Base-by-base conservation (phyloP, 2,329 filamentous ascomycete species). In the Pseudocercospora vitis region DNA sequence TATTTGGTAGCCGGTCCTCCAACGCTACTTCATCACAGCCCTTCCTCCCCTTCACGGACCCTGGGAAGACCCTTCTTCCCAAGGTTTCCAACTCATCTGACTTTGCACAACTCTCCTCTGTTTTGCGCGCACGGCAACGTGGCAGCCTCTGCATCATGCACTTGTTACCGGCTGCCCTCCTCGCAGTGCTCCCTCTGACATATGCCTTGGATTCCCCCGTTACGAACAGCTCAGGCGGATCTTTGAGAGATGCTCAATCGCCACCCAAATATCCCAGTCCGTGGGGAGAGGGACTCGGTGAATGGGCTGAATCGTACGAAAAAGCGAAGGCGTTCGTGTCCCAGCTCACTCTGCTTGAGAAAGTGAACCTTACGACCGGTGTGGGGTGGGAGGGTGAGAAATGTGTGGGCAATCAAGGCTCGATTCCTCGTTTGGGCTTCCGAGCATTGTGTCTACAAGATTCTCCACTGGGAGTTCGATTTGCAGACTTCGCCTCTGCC, bases 311-410 rank as follows among this genome's bases (percentile, higher is more conserved):
- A 5, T 89, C 90, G 32, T 91, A 95, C 63, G 75, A 73, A 16
- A 85, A 87, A 70, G 91, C 91, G 1, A 83, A 82, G 62, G 82
- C 79, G 2, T 92, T 96, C 65, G 90, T 96, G 40, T 87, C 86
- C 7, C 84, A 91, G 68, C 74, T 96, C 73, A 95, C 90, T 0
- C 78, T 96, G 29, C 68, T 84, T 8, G 91, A 96, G 71, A 96
- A 96, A 76, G 90, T 97, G 72, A 97, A 97, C 71, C 71, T 99
- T 60, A 97, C 92, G 2, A 96, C 16, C 0, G 92, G 92, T 70
- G 82, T 87, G 59, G 91, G 91, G 37, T 89, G 86, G 86, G 70
- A 80, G 70, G 75, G 81, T 46, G 88, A 88, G 57, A 78, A 81
- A 59, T 94, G 89, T 63, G 89, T 95, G 9, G 91, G 91, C 56